Percentiles rank a stretch among this genome's conserved stretches.
These are phyloP conservation scores for Pseudofabraea citricarpa DNA, from an alignment of 2,329 filamentous ascomycete species.

Conservation along the genomic window DNA sequence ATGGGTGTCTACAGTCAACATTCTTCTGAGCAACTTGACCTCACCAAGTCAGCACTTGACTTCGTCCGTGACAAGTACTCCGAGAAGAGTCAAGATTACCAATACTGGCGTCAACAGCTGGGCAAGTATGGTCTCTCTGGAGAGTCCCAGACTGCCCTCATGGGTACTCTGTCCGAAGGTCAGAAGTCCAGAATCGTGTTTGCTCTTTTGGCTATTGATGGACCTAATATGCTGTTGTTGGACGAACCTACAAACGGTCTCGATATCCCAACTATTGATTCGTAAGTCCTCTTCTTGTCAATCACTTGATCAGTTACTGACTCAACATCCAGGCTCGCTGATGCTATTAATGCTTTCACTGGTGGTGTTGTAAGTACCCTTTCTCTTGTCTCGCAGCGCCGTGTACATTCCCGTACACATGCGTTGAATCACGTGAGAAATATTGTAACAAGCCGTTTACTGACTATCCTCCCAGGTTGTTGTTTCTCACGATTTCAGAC, in stretches of 20 bases:
- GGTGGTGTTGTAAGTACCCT: too few species aligned
- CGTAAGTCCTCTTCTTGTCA: constrained; percentile 28
- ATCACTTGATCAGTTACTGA: not conserved
- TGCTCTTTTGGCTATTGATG: constrained; percentile 88
- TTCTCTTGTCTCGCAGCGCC: too few species aligned
- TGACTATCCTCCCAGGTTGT: too few species aligned
- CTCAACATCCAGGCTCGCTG: constrained; percentile 59
- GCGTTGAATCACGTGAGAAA: too few species aligned
- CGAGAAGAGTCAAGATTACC: constrained; percentile 89
- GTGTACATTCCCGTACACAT: too few species aligned
- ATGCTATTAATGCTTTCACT: constrained; percentile 90
- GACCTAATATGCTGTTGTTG: constrained; percentile 94
- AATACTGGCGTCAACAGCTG: constrained; percentile 98
- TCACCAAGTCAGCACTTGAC: constrained; percentile 96
- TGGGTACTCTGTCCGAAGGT: constrained; percentile 95
- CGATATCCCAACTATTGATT: constrained; percentile 98
- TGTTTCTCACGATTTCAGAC: constrained; percentile 98
- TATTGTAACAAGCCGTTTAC: too few species aligned
- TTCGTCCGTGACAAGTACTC: constrained; percentile 96
- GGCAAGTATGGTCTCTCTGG: constrained; percentile 91
- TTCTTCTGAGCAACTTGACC: constrained; percentile 94
- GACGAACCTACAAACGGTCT: constrained; percentile 99
- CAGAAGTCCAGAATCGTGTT: constrained; percentile 99
- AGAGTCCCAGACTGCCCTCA: constrained; percentile 91
- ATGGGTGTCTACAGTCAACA: constrained; percentile 98